These are phyloP conservation scores for Cardiospermum halicacabum DNA, from an alignment of 345 rosid genomes.

Conservation along the genomic window DNA sequence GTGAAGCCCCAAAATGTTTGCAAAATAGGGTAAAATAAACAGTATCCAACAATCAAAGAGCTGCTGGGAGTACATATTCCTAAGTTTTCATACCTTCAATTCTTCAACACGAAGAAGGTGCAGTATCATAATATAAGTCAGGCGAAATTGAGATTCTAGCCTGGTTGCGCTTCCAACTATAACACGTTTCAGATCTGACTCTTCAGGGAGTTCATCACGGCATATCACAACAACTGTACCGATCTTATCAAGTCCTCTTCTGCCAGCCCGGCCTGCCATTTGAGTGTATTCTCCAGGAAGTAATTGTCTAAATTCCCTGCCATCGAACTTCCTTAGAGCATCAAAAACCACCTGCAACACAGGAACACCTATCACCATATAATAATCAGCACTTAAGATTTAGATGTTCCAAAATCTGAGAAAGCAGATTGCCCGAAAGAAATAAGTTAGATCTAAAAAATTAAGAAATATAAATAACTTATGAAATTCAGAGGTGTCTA, in stretches of 20 bases:
- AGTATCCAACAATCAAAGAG: background rate
- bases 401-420: background rate
- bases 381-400: too few species aligned
- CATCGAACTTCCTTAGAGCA: constrained; percentile 87
- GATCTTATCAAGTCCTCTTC: constrained; percentile 94
- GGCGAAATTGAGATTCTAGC: constrained; percentile 89
- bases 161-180: constrained; percentile 83
- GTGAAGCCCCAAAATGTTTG: constrained; percentile 2
- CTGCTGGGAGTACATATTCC: constrained; percentile 5
- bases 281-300: constrained; percentile 99
- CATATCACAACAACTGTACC: constrained; percentile 95
- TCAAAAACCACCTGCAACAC: constrained; percentile 92
- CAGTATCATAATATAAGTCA: constrained; percentile 93
- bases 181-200: constrained; percentile 49
- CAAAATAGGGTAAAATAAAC: background rate
- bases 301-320: constrained; percentile 76
- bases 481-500: background rate
- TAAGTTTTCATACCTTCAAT: constrained; percentile 60
- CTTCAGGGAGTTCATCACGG: constrained; percentile 91
- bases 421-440: background rate
- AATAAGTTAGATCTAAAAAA: background rate
- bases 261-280: constrained; percentile 99
- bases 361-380: too few species aligned
- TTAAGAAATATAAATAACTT: background rate
- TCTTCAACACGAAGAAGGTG: constrained; percentile 99